Conservation (phyloP, 768 basidiomycete species). For the Fomitopsis serialis region DNA sequence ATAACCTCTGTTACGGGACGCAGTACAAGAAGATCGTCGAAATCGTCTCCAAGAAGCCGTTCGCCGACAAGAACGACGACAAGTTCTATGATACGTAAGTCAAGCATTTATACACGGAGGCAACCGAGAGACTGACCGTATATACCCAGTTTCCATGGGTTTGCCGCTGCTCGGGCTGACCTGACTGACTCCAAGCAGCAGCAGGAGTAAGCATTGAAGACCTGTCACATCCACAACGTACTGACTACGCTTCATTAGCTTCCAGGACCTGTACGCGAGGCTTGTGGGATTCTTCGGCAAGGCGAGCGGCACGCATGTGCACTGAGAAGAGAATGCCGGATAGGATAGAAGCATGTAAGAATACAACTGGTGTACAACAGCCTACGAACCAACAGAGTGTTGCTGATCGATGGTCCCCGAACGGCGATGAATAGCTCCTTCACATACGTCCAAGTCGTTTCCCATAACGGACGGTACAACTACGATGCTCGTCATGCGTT, state of each 20-base stretch:
- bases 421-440: no score
- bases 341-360: neutral
- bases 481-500: neutral
- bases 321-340: neutral
- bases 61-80: conserved; percentile 42
- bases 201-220: conserved; percentile 37
- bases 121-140: neutral
- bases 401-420: no score
- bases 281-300: conserved; percentile 44
- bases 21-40: conserved; percentile 48
- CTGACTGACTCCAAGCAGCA: conserved; percentile 51
- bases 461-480: neutral
- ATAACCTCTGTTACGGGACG: neutral
- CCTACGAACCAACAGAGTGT: no score
- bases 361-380: no score
- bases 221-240: neutral
- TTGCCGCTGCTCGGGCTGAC: conserved; percentile 58
- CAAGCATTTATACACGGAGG: neutral
- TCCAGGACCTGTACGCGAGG: conserved; percentile 51
- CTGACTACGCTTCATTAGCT: conserved; percentile 22
- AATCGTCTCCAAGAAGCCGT: conserved; percentile 43
- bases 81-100: conserved; percentile 38
- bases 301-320: conserved; percentile 9
- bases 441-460: neutral
- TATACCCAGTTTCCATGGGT: conserved; percentile 50